Conservation (phyloP, 2,329 filamentous ascomycete species). For the Colletotrichum sp. region DNA sequence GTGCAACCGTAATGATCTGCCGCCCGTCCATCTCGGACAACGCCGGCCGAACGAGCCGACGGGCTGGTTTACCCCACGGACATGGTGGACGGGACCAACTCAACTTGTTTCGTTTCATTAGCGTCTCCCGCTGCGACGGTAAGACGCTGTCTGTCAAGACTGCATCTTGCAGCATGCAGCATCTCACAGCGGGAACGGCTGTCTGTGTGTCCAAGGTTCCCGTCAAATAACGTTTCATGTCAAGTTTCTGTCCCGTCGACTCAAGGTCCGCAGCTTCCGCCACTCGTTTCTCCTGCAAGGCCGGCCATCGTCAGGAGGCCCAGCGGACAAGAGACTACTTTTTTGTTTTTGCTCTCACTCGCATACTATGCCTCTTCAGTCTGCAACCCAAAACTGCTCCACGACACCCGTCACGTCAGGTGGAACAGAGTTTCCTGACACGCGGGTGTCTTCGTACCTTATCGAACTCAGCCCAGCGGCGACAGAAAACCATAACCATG, state of each 20-base stretch:
- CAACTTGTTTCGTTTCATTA: conserved; percentile 8
- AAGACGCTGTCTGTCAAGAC: conserved; percentile 4
- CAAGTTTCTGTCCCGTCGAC: background rate
- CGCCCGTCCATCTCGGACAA: background rate
- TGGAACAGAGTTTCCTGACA: background rate
- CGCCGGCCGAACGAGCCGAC: background rate
- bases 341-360: background rate
- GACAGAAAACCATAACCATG: background rate
- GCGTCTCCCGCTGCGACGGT: background rate
- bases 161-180: background rate
- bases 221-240: conserved; percentile 11
- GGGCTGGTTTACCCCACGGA: background rate
- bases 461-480: background rate
- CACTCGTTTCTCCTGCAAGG: background rate
- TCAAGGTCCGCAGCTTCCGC: background rate
- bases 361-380: background rate
- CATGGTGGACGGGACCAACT: background rate
- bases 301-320: background rate
- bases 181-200: conserved; percentile 4
- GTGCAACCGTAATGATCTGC: background rate
- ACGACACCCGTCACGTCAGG: background rate
- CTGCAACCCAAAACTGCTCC: background rate
- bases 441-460: background rate
- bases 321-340: background rate
- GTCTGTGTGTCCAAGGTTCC: background rate